phyloP scores from a whole-genome alignment of 78 protist genomes.

The Bigelowiella natans region DNA sequence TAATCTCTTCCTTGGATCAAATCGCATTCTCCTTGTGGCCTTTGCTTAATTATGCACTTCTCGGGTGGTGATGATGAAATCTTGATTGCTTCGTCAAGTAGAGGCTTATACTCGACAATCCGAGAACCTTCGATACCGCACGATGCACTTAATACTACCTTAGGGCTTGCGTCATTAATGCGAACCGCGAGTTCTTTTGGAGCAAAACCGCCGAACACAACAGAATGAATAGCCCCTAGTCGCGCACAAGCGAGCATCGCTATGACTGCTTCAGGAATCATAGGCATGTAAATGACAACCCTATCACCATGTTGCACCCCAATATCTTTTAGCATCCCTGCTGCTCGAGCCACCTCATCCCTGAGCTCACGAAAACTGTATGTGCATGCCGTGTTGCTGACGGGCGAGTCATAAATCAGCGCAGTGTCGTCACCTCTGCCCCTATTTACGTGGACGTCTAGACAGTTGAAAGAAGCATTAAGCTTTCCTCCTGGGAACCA shows the following conservation, averaged over 20 bases:
- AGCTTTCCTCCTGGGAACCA: not conserved
- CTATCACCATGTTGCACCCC: constrained; percentile 35
- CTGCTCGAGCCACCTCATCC: not conserved
- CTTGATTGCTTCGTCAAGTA: not conserved
- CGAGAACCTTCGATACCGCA: not conserved
- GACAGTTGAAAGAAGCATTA: not conserved
- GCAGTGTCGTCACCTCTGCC: not conserved
- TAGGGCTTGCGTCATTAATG: not conserved
- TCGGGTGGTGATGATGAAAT: not conserved
- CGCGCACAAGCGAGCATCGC: constrained; percentile 92
- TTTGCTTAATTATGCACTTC: too few relatives aligned
- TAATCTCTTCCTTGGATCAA: too few relatives aligned
- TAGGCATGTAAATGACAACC: constrained; percentile 82
- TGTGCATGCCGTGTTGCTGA: not conserved
- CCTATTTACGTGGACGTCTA: not conserved
- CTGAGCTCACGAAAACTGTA: not conserved
- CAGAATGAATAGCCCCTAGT: constrained; percentile 82
- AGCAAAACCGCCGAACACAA: constrained; percentile 25
- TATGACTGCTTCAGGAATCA: constrained; percentile 45
- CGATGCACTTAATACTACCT: not conserved
- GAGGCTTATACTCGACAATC: not conserved
- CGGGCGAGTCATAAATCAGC: not conserved
- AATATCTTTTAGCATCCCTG: not conserved
- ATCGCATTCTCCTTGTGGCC: too few relatives aligned
- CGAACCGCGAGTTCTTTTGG: not conserved